A percentile compares a stretch with the other conserved stretches of the same genome.
These are phyloP conservation scores for Tolypocladium nubicola DNA, from an alignment of 2,329 filamentous ascomycete genomes.

Conservation along the genomic window DNA sequence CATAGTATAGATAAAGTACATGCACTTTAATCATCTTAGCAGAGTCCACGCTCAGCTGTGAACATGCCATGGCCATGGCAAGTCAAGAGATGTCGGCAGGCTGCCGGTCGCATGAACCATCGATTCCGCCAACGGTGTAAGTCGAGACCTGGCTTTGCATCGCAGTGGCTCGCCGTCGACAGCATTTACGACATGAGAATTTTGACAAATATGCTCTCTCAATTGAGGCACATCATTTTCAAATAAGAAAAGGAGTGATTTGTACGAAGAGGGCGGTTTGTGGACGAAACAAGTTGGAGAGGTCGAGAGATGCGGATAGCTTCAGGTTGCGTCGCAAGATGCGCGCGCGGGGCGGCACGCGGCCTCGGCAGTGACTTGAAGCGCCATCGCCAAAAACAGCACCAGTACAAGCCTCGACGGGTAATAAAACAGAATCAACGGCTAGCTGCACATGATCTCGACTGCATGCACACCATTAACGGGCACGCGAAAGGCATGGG, in stretches of 20 bases:
- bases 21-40: background rate
- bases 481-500: conserved; percentile 2
- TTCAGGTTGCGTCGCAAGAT: conserved; percentile 10
- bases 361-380: conserved; percentile 16
- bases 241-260: background rate
- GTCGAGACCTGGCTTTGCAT: background rate
- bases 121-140: background rate
- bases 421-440: conserved; percentile 6
- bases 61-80: background rate
- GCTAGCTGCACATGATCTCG: conserved; percentile 6
- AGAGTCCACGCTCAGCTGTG: too few relatives aligned
- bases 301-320: conserved; percentile 20
- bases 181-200: background rate
- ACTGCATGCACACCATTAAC: background rate
- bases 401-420: conserved; percentile 5
- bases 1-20: background rate
- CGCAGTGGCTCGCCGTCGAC: background rate
- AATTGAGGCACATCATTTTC: background rate
- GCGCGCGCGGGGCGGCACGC: conserved; percentile 1
- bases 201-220: background rate
- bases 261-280: background rate
- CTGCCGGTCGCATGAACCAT: background rate
- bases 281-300: conserved; percentile 5
- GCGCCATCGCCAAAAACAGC: conserved; percentile 1
- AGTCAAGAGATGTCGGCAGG: background rate